These are phyloP conservation scores for Phytophthora boehmeriae DNA, from an alignment of 352 stramenopile species.

Conservation along the genomic window DNA sequence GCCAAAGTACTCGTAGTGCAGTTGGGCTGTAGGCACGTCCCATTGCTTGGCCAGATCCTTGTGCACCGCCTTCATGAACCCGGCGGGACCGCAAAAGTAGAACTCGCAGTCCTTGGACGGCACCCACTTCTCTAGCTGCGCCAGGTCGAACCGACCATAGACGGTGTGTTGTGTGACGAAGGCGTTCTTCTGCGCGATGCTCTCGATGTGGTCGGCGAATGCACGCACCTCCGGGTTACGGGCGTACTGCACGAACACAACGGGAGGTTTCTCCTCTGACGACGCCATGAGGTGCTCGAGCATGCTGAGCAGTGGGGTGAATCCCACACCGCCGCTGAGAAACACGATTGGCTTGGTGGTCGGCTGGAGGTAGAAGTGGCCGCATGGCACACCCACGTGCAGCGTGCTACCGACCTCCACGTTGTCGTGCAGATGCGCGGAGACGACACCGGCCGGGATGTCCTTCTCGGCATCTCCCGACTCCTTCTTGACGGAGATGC, in stretches of 20 bases:
- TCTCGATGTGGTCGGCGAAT: slow-evolving; percentile 38
- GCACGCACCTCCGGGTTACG: slow-evolving; percentile 41
- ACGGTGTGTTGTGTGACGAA: slow-evolving; percentile 43
- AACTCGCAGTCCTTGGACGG: slow-evolving; percentile 46
- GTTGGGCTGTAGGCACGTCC: slow-evolving; percentile 39
- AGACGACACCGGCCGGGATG: slow-evolving; percentile 48
- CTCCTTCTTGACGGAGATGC: slow-evolving; percentile 68
- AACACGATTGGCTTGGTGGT: slow-evolving; percentile 59
- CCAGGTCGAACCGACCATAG: slow-evolving; percentile 37
- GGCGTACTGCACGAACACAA: slow-evolving; percentile 53
- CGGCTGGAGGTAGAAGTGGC: slow-evolving; percentile 52
- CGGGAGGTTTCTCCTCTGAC: slow-evolving; percentile 30
- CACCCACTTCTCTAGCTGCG: slow-evolving; percentile 36
- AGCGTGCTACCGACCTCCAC: slow-evolving; percentile 56
- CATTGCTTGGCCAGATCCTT: slow-evolving; percentile 44
- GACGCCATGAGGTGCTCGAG: slow-evolving; percentile 42
- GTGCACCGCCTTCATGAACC: slow-evolving; percentile 56
- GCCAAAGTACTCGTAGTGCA: slow-evolving; percentile 73
- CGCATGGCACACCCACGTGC: slow-evolving; percentile 55
- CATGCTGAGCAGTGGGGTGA: slow-evolving; percentile 64
- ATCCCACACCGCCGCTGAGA: slow-evolving; percentile 62
- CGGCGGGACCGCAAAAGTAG: slow-evolving; percentile 66
- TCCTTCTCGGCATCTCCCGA: slow-evolving; percentile 29
- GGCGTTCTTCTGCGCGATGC: slow-evolving; percentile 38
- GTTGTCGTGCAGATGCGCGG: slow-evolving; percentile 60